Evolutionary conservation across 2,329 filamentous ascomycete genomes (phyloP).

Genomic region (Colletotrichum sp.): DNA sequence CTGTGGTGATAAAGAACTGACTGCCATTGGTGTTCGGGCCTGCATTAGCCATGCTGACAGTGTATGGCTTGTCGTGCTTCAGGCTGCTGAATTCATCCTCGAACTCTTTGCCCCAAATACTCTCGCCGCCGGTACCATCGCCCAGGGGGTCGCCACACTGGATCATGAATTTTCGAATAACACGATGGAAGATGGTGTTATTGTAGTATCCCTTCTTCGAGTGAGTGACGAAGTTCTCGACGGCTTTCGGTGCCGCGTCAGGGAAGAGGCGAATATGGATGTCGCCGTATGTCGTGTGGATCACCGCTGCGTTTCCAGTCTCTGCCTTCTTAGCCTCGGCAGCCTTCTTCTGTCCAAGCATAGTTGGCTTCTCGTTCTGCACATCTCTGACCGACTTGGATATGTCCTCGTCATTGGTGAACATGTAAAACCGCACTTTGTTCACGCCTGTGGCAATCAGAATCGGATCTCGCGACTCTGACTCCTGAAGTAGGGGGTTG

Average conservation of each 20-base stretch:
- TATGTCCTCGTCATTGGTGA: constrained; percentile 86
- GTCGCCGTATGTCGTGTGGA: constrained; percentile 94
- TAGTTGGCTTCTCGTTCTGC: constrained; percentile 90
- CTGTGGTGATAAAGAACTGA: constrained; percentile 98
- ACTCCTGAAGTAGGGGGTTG: constrained; percentile 92
- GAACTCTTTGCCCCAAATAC: constrained; percentile 92
- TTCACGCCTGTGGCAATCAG: constrained; percentile 82
- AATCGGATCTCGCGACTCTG: constrained; percentile 89
- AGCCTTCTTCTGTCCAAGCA: constrained; percentile 63
- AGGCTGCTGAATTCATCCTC: constrained; percentile 92
- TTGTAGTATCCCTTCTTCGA: constrained; percentile 94
- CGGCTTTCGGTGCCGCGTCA: constrained; percentile 88
- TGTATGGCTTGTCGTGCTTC: constrained; percentile 95
- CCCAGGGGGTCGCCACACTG: constrained; percentile 84
- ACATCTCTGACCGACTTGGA: constrained; percentile 87
- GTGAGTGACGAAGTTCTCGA: constrained; percentile 97
- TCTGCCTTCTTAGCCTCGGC: constrained; percentile 68
- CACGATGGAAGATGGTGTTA: constrained; percentile 94
- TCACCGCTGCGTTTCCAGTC: constrained; percentile 77
- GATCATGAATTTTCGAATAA: constrained; percentile 99
- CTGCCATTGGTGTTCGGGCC: constrained; percentile 94
- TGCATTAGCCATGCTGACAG: constrained; percentile 96
- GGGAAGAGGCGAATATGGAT: constrained; percentile 94
- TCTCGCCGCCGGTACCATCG: constrained; percentile 88
- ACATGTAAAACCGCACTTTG: constrained; percentile 97